A percentile compares a stretch with the other conserved stretches of the same genome.
These are phyloP conservation scores for Suillus spraguei DNA, from an alignment of 768 basidiomycete species.

Conservation along the genomic window DNA sequence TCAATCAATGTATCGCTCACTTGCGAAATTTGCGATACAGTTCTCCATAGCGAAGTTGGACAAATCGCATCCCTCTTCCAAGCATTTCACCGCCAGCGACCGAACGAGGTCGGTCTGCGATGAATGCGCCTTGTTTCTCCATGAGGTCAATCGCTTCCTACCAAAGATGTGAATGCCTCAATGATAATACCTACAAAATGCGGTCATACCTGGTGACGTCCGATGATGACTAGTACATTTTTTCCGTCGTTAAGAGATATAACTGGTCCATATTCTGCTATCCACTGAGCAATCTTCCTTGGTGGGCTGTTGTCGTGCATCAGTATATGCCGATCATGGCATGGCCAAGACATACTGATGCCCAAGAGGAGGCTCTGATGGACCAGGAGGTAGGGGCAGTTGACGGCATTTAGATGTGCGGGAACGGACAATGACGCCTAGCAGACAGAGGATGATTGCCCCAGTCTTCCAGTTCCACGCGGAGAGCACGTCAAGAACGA, in stretches of 20 bases:
- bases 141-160: constrained; percentile 54
- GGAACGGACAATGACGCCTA: neutral
- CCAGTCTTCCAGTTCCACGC: neutral
- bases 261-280: constrained; percentile 13
- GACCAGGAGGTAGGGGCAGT: constrained; percentile 9
- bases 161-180: neutral
- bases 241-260: constrained; percentile 12
- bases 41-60: constrained; percentile 56
- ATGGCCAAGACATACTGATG: constrained; percentile 3
- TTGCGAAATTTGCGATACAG: constrained; percentile 59
- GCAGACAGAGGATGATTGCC: neutral
- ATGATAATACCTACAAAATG: constrained; percentile 22
- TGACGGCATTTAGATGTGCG: neutral
- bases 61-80: constrained; percentile 57
- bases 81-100: constrained; percentile 61
- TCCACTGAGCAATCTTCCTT: constrained; percentile 13
- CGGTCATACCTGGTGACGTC: constrained; percentile 10
- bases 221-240: constrained; percentile 12
- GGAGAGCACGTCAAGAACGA: neutral
- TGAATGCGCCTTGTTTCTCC: constrained; percentile 57
- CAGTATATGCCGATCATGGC: too few species aligned
- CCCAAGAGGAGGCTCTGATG: constrained; percentile 11
- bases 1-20: constrained; percentile 24
- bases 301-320: neutral
- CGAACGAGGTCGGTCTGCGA: constrained; percentile 52